These are phyloP conservation scores for Penicillium oxalicum DNA, from an alignment of 2,329 filamentous ascomycete genomes.

Conservation along the genomic window DNA sequence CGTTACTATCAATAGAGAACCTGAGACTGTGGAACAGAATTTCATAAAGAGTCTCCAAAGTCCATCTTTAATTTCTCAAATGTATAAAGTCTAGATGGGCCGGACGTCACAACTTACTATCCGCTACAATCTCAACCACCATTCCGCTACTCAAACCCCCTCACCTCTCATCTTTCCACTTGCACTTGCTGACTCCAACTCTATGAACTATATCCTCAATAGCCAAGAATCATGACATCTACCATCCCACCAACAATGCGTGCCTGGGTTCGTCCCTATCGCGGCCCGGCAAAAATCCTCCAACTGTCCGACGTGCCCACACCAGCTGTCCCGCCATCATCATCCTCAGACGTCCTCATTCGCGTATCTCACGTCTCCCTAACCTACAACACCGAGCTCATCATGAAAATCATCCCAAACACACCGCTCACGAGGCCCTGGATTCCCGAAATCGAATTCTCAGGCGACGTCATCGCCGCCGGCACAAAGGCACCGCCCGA, in stretches of 20 bases:
- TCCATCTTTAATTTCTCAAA: not conserved
- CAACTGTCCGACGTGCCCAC: conserved; percentile 8
- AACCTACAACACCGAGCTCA: conserved; percentile 7
- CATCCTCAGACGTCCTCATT: conserved; percentile 14
- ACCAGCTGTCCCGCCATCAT: conserved; percentile 4
- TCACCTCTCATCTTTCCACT: not conserved
- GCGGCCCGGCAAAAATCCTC: conserved; percentile 3
- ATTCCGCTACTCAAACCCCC: not conserved
- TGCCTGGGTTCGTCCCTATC: conserved; percentile 8
- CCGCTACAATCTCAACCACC: not conserved
- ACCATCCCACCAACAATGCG: conserved; percentile 7
- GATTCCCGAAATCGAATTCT: conserved; percentile 15
- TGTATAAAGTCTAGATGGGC: not conserved
- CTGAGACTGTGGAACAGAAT: not conserved
- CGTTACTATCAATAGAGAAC: not conserved
- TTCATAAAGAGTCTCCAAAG: not conserved
- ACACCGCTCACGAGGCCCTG: conserved; percentile 10
- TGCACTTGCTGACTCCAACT: not conserved
- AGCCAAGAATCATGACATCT: not conserved
- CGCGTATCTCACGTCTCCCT: conserved; percentile 16
- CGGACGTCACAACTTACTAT: too few species aligned
- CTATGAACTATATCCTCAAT: not conserved
- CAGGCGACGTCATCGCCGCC: conserved; percentile 13
- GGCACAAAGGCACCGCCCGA: conserved; percentile 10
- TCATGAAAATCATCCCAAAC: conserved; percentile 7